Conservation (phyloP, 2,329 filamentous ascomycete genomes). For the Trichoderma gracile region DNA sequence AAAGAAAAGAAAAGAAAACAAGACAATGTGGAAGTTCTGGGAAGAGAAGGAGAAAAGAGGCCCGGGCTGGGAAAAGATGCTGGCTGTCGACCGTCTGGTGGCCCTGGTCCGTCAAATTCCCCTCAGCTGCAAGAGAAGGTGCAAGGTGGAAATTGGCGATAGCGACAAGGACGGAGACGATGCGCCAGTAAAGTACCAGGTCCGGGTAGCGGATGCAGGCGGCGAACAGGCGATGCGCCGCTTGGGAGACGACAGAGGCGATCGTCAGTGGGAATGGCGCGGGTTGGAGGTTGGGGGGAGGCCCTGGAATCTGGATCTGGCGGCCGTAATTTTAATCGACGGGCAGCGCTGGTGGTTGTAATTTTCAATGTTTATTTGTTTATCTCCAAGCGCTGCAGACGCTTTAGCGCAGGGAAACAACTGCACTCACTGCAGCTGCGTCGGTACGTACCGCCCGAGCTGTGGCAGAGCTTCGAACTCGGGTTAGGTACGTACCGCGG, state of each 20-base stretch:
- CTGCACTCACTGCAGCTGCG: no score
- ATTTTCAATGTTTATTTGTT: slow-evolving; percentile 40
- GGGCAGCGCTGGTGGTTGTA: slow-evolving; percentile 4
- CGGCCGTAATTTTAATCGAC: slow-evolving; percentile 21
- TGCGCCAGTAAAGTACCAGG: slow-evolving; percentile 1
- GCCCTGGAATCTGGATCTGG: slow-evolving; percentile 5
- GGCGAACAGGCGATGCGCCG: neutral
- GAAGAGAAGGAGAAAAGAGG: slow-evolving; percentile 1
- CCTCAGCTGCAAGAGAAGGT: slow-evolving; percentile 25
- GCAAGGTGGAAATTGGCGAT: slow-evolving; percentile 28
- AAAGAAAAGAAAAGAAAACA: slow-evolving; percentile 15
- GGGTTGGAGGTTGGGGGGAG: slow-evolving; percentile 9
- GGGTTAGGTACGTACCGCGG: slow-evolving; percentile 12
- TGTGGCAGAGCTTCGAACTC: neutral
- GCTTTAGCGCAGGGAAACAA: slow-evolving; percentile 24
- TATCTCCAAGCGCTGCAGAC: slow-evolving; percentile 32
- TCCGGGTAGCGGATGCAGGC: neutral
- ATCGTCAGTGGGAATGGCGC: slow-evolving; percentile 1
- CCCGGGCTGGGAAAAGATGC: slow-evolving; percentile 15
- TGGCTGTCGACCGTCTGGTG: neutral
- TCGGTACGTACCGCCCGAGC: neutral
- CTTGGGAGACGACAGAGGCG: neutral
- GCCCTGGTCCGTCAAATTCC: slow-evolving; percentile 24
- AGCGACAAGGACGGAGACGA: slow-evolving; percentile 6
- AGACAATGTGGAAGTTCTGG: slow-evolving; percentile 13